Evolutionary conservation across 768 basidiomycete genomes (phyloP).

Genomic region (Suillus subluteus): DNA sequence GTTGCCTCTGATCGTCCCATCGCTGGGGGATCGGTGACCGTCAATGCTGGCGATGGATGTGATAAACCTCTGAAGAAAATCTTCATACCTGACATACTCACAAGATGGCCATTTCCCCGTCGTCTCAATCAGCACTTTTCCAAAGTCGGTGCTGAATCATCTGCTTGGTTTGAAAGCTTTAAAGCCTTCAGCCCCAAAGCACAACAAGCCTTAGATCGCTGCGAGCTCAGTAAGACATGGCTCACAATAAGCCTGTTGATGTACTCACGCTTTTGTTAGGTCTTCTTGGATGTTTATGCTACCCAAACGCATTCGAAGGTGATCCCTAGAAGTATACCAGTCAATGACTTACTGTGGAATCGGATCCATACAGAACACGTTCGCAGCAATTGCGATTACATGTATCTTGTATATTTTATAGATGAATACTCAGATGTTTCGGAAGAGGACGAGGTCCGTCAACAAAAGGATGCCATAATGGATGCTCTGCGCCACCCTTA

Average conservation of each 20-base stretch:
- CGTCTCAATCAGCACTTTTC: neutral
- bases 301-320: no score
- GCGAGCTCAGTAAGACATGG: neutral
- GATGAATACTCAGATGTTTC: constrained; percentile 36
- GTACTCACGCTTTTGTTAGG: neutral
- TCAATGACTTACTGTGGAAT: neutral
- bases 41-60: neutral
- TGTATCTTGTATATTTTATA: constrained; percentile 34
- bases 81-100: neutral
- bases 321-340: no score
- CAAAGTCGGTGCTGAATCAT: neutral
- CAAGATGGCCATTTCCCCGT: neutral
- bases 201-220: neutral
- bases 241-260: neutral
- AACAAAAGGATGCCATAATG: constrained; percentile 13
- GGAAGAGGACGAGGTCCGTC: neutral
- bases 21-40: no score
- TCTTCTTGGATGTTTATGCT: neutral
- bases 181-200: neutral
- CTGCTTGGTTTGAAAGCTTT: neutral
- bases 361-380: constrained; percentile 21
- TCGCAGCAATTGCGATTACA: constrained; percentile 34
- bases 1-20: no score
- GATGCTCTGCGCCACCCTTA: constrained; percentile 14
- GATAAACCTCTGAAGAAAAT: neutral